Evolutionary conservation across 805 yeast genomes (phyloP).

Genomic region (Saturnispora zaruensis): DNA sequence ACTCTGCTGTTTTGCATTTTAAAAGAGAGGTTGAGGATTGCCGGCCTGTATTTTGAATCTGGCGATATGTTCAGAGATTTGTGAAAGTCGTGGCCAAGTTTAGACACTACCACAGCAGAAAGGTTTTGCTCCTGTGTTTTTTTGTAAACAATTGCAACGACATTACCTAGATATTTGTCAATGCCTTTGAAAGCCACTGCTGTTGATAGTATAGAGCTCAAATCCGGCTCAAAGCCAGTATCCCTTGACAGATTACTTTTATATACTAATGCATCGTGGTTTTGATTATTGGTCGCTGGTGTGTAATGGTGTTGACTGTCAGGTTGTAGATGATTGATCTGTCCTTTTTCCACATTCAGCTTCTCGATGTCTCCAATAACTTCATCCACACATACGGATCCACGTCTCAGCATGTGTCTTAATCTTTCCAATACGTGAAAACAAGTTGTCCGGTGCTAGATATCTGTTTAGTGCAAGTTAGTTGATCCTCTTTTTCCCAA

Average conservation of each 20-base stretch:
- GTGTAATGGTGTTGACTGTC: neutral
- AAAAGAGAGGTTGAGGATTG: conserved; percentile 57
- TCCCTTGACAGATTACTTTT: no score
- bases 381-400: neutral
- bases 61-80: conserved; percentile 48
- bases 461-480: neutral
- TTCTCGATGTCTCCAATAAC: neutral
- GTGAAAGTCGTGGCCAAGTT: conserved; percentile 58
- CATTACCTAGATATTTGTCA: conserved; percentile 40
- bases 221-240: neutral
- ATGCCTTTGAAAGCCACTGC: conserved; percentile 26
- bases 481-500: neutral
- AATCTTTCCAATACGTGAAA: neutral
- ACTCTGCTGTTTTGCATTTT: conserved; percentile 47
- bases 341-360: neutral
- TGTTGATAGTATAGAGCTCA: neutral
- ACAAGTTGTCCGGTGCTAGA: neutral
- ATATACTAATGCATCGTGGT: neutral
- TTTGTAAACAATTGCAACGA: conserved; percentile 44
- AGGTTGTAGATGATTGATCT: neutral
- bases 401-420: neutral
- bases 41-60: conserved; percentile 67
- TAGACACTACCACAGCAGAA: conserved; percentile 49
- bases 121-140: conserved; percentile 34
- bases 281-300: neutral